Conservation (phyloP, 352 stramenopile species). For the Phytophthora ohioensis region DNA sequence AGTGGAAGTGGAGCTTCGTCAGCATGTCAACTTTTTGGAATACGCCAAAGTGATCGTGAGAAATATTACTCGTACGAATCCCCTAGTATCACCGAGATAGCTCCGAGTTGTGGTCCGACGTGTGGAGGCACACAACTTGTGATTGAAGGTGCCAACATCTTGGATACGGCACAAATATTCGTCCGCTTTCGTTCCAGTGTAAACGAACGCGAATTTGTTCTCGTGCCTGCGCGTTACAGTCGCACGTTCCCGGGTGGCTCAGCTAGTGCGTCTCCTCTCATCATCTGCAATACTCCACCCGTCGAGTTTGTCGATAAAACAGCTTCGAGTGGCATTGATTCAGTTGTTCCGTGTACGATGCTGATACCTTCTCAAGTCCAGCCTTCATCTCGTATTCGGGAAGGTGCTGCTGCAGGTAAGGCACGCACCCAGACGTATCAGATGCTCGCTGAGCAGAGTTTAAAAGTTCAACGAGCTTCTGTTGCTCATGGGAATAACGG, state of each 20-base stretch:
- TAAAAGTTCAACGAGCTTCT: constrained; percentile 36
- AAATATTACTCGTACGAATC: constrained; percentile 79
- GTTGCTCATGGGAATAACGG: constrained; percentile 11
- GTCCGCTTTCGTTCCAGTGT: constrained; percentile 70
- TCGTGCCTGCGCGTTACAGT: constrained; percentile 67
- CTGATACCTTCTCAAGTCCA: constrained; percentile 16
- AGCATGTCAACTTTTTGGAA: constrained; percentile 32
- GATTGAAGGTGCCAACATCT: constrained; percentile 65
- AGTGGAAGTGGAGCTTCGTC: constrained; percentile 20
- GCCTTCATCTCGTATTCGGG: constrained; percentile 35
- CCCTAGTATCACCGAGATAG: constrained; percentile 65
- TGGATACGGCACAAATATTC: constrained; percentile 82
- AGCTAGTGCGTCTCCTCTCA: constrained; percentile 54
- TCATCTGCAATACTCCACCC: constrained; percentile 66
- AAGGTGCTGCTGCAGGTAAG: constrained; percentile 45
- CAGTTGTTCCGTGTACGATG: constrained; percentile 5
- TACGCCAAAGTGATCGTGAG: constrained; percentile 58
- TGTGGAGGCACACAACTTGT: constrained; percentile 65
- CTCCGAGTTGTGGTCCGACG: constrained; percentile 64
- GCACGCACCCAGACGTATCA: constrained; percentile 61
- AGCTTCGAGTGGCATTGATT: constrained; percentile 11
- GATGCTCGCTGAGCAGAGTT: constrained; percentile 64
- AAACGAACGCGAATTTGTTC: constrained; percentile 70
- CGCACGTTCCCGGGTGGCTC: constrained; percentile 66
- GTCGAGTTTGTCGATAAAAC: constrained; percentile 68